Conservation (phyloP, 305 asterid species). For the Fraxinus velutina region DNA sequence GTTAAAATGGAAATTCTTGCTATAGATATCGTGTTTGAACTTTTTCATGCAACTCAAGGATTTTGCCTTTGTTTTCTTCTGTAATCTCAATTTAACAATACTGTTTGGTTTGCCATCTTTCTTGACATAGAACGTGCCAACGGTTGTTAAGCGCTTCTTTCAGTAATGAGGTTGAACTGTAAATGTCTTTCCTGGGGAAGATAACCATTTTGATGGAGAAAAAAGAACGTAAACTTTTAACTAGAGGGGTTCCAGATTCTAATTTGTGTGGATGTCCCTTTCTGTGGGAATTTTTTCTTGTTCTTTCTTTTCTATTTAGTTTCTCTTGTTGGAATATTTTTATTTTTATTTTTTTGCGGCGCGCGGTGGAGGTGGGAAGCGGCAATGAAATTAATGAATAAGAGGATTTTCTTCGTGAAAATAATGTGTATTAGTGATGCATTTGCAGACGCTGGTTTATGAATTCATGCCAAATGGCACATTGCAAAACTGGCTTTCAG, state of each 20-base stretch:
- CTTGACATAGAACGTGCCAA: neutral
- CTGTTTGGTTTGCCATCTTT: neutral
- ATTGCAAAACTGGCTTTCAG: conserved; percentile 50
- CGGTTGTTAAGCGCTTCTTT: neutral
- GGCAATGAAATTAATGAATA: neutral
- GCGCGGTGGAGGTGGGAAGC: neutral
- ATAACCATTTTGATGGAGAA: neutral
- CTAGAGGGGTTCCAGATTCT: neutral
- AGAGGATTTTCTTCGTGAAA: neutral
- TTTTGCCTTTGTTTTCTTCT: neutral
- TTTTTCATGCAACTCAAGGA: neutral
- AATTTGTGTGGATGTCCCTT: neutral
- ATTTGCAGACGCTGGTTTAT: conserved; percentile 45
- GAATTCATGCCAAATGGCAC: conserved; percentile 53
- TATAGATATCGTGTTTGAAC: neutral
- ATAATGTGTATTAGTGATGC: conserved; percentile 7
- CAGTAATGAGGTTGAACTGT: neutral
- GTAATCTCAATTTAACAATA: neutral
- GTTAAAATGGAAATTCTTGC: neutral
- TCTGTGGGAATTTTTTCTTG: neutral
- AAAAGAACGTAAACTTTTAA: neutral
- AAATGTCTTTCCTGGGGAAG: neutral
- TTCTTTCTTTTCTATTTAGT: neutral
- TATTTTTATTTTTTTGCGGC: neutral
- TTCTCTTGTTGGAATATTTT: neutral